Evolutionary conservation across 1,284 basidiomycete genomes (phyloP).

Genomic region (Moesziomyces parantarcticus): DNA sequence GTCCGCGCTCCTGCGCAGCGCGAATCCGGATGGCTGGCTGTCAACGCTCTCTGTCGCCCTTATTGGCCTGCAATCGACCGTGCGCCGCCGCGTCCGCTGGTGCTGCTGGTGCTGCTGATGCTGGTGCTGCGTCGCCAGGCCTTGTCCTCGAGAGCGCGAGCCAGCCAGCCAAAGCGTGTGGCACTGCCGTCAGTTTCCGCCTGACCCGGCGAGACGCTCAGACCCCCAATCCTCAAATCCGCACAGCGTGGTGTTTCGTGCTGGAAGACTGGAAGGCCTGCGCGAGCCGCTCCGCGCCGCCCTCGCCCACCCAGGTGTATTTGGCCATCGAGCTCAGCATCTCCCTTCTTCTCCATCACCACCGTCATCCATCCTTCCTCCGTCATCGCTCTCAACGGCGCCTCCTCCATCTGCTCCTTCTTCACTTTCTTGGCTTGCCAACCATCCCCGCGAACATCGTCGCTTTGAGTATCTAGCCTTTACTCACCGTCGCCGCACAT

Average conservation of each 20-base stretch:
- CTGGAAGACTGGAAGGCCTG: no score
- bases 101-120: not conserved
- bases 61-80: not conserved
- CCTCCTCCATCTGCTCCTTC: slow-evolving; percentile 2
- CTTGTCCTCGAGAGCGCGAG: no score
- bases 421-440: slow-evolving; percentile 13
- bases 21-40: no score
- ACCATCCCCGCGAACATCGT: slow-evolving; percentile 21
- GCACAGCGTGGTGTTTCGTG: no score
- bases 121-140: not conserved
- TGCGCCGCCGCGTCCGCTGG: no score
- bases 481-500: slow-evolving; percentile 39
- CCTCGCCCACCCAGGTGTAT: no score
- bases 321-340: not conserved
- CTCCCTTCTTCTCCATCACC: slow-evolving; percentile 17
- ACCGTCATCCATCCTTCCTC: slow-evolving; percentile 8
- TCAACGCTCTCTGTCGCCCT: not conserved
- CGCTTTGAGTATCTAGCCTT: slow-evolving; percentile 54
- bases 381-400: slow-evolving; percentile 11
- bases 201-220: no score
- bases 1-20: not conserved
- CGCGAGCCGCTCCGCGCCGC: no score
- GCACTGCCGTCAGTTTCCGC: no score
- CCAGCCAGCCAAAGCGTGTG: no score
- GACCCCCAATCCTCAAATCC: no score